Evolutionary conservation across 805 yeast genomes (phyloP).

Genomic region (Metschnikowia drakensbergensis): DNA sequence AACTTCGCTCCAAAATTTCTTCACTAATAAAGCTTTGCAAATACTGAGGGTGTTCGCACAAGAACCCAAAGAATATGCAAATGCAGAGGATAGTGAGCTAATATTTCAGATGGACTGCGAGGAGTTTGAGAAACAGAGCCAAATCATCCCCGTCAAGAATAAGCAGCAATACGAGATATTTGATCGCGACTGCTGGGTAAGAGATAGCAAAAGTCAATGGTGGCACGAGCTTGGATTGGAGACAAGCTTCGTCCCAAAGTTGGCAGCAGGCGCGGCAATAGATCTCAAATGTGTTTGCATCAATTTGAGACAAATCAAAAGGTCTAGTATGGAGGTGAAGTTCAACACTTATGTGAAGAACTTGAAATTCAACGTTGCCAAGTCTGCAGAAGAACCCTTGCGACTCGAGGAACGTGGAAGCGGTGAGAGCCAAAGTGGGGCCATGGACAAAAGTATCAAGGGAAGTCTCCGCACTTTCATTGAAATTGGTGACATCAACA

Average conservation of each 20-base stretch:
- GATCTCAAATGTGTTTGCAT: neutral
- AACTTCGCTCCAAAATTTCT: neutral
- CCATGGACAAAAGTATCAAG: neutral
- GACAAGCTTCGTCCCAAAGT: neutral
- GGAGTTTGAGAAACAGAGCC: neutral
- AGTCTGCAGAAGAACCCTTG: neutral
- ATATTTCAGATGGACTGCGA: neutral
- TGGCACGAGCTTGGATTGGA: conserved; percentile 5
- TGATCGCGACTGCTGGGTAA: conserved; percentile 1
- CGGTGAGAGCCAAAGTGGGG: neutral
- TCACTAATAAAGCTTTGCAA: neutral
- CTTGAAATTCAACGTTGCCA: neutral
- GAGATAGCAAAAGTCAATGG: neutral
- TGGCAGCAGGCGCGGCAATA: neutral
- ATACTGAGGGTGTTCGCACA: neutral
- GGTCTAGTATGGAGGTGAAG: neutral
- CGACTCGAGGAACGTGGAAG: neutral
- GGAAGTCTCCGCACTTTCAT: neutral
- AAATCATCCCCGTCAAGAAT: neutral
- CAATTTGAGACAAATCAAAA: neutral
- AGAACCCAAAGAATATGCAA: neutral
- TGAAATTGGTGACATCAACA: conserved; percentile 1
- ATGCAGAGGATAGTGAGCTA: neutral
- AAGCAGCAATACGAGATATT: neutral
- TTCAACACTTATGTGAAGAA: neutral